Percentiles rank a stretch among this genome's conserved stretches.
Conservation (phyloP, 441 rosid species). For the Pelargonium citronellum region DNA sequence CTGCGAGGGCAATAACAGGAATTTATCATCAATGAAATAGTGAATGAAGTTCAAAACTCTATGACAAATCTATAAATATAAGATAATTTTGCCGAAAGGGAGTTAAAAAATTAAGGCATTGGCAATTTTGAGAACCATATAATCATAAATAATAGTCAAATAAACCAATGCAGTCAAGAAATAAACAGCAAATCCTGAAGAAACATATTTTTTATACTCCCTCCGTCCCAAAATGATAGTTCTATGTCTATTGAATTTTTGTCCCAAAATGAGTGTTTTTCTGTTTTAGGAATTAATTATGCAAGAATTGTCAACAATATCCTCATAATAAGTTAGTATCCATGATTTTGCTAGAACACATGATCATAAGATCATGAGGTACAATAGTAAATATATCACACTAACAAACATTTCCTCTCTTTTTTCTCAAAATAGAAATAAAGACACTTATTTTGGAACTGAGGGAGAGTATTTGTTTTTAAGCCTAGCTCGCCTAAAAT, state of each 20-base stretch:
- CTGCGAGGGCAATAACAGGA: slow-evolving; percentile 38
- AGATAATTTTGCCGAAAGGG: background rate
- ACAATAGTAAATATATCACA: too few relatives aligned
- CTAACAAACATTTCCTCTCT: too few relatives aligned
- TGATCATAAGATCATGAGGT: too few relatives aligned
- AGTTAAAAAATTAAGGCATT: background rate
- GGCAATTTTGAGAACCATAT: background rate
- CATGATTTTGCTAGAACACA: too few relatives aligned
- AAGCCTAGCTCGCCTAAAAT: background rate
- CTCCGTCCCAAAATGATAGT: background rate
- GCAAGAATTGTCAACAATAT: too few relatives aligned
- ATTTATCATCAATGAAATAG: background rate
- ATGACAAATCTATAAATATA: background rate
- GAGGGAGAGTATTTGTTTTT: too few relatives aligned
- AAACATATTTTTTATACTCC: background rate
- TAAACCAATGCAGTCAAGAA: background rate
- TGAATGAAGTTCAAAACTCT: background rate
- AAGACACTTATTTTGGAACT: too few relatives aligned
- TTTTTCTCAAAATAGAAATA: too few relatives aligned
- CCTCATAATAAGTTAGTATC: too few relatives aligned
- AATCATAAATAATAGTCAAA: background rate
- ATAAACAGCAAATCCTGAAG: background rate
- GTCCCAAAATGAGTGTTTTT: too few relatives aligned
- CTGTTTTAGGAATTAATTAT: too few relatives aligned
- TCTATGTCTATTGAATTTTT: too few relatives aligned